A percentile compares a stretch with the other conserved stretches of the same genome.
These are phyloP conservation scores for Ochetophila trinervis DNA, from an alignment of 306 rosid species.

Conservation along the genomic window DNA sequence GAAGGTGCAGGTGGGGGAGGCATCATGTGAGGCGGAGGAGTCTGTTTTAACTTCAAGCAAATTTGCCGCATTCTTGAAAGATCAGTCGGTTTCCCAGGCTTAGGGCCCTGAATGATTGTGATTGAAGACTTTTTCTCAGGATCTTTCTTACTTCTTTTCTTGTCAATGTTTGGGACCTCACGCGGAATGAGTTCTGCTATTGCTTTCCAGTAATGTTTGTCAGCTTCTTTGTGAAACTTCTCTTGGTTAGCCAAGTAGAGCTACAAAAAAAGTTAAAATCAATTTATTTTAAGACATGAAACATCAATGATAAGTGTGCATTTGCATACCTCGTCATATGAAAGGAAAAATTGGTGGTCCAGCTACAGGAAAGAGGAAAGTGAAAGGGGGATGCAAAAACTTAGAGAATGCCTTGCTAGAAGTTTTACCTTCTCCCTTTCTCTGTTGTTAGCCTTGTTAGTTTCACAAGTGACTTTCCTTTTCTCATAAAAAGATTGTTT, in stretches of 20 bases:
- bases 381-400: neutral
- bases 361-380: neutral
- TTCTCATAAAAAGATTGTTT: conserved; percentile 72
- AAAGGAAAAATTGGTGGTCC: neutral
- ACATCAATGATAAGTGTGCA: conserved; percentile 6
- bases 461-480: conserved; percentile 65
- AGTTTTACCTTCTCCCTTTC: conserved; percentile 81
- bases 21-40: conserved; percentile 84
- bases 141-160: conserved; percentile 88
- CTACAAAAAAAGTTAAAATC: conserved; percentile 38
- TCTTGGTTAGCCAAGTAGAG: conserved; percentile 70
- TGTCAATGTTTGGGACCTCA: conserved; percentile 88
- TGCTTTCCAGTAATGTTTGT: conserved; percentile 90
- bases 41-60: conserved; percentile 74
- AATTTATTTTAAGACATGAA: conserved; percentile 21
- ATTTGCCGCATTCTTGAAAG: conserved; percentile 86
- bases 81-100: conserved; percentile 94
- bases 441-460: conserved; percentile 62
- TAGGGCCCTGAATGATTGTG: conserved; percentile 77
- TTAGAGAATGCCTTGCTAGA: neutral
- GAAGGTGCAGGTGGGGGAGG: conserved; percentile 71
- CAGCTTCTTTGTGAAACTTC: conserved; percentile 93
- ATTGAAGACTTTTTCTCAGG: conserved; percentile 63
- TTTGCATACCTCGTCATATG: neutral
- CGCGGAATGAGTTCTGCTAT: conserved; percentile 87